These are phyloP conservation scores for Leccinum obscurum DNA, from an alignment of 768 basidiomycete genomes.

Conservation along the genomic window DNA sequence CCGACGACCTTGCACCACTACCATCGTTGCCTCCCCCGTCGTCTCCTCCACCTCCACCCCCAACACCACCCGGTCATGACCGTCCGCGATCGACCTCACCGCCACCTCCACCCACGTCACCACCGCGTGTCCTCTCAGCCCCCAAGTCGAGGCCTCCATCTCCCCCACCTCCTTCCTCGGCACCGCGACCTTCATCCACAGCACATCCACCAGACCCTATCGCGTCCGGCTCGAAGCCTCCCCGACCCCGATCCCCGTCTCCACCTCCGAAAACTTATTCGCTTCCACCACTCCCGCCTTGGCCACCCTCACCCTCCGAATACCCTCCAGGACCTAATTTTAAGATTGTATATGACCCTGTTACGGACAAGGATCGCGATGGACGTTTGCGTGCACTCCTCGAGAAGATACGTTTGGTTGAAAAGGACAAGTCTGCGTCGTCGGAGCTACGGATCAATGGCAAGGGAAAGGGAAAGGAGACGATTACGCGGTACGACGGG, in stretches of 20 bases:
- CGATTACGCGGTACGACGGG: conserved; percentile 53
- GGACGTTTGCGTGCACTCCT: conserved; percentile 40
- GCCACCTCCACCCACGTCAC: conserved; percentile 28
- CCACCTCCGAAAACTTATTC: conserved; percentile 39
- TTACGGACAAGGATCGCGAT: conserved; percentile 47
- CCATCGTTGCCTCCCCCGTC: conserved; percentile 24
- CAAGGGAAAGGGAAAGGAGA: conserved; percentile 65
- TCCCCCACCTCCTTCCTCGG: conserved; percentile 23
- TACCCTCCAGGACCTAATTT: conserved; percentile 51
- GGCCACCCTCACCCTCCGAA: conserved; percentile 54
- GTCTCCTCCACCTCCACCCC: conserved; percentile 13
- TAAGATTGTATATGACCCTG: conserved; percentile 65
- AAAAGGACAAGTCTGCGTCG: conserved; percentile 27
- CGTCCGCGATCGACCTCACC: conserved; percentile 24
- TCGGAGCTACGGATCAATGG: conserved; percentile 49
- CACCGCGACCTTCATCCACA: conserved; percentile 16
- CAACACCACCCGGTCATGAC: conserved; percentile 17
- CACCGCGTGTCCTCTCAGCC: conserved; percentile 23
- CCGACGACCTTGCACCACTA: conserved; percentile 8
- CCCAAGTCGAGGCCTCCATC: conserved; percentile 32
- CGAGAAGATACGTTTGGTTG: conserved; percentile 40
- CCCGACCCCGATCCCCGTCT: conserved; percentile 7
- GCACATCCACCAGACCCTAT: conserved; percentile 27
- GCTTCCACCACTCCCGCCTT: conserved; percentile 47
- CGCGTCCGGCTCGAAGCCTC: conserved; percentile 28